Conservation (phyloP, 106 monocot species). For the Platanthera zijinensis region DNA sequence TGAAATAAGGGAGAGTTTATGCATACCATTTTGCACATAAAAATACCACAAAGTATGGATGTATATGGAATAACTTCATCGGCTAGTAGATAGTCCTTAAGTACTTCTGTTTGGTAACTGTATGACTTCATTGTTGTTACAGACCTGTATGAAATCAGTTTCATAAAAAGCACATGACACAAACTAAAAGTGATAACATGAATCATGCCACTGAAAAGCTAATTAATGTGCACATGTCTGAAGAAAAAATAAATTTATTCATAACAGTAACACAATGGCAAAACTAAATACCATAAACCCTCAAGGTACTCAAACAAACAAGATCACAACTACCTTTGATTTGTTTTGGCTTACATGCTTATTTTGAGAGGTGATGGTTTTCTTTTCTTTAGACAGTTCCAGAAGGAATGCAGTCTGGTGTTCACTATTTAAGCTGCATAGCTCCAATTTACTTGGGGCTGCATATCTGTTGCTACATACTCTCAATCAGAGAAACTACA, state of each 20-base stretch:
- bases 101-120: constrained; percentile 31
- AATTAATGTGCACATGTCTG: background rate
- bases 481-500: background rate
- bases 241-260: background rate
- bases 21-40: constrained; percentile 49
- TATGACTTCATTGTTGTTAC: constrained; percentile 31
- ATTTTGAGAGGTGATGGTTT: background rate
- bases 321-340: background rate
- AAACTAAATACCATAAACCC: background rate
- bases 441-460: background rate
- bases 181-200: background rate
- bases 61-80: constrained; percentile 36
- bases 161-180: background rate
- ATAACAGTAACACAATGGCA: background rate
- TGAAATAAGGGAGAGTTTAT: background rate
- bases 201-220: background rate
- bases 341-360: background rate
- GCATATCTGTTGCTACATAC: background rate
- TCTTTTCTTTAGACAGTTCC: background rate
- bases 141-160: constrained; percentile 13
- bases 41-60: constrained; percentile 35
- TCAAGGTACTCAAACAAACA: background rate
- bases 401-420: background rate
- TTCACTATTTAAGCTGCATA: background rate
- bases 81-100: constrained; percentile 46